Percentiles rank a stretch among this genome's conserved stretches.
These are phyloP conservation scores for Theobroma cacao DNA, from an alignment of 345 rosid genomes.

Conservation along the genomic window DNA sequence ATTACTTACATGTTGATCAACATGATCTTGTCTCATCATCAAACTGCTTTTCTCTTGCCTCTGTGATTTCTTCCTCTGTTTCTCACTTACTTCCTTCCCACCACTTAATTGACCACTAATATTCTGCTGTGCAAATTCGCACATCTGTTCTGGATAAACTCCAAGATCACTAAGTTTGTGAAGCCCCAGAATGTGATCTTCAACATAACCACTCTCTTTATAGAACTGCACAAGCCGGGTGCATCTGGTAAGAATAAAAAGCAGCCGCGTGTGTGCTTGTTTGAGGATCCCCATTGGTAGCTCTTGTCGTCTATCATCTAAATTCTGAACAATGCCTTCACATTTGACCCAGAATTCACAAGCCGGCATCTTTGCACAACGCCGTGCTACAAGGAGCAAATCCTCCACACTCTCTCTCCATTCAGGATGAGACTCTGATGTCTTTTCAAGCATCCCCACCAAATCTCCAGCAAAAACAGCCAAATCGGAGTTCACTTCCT, in stretches of 20 bases:
- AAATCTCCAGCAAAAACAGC: slow-evolving; percentile 88
- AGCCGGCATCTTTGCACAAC: slow-evolving; percentile 81
- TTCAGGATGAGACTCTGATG: slow-evolving; percentile 58
- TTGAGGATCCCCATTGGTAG: slow-evolving; percentile 83
- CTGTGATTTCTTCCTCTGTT: slow-evolving; percentile 42
- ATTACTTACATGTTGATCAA: slow-evolving; percentile 31
- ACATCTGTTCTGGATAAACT: slow-evolving; percentile 76
- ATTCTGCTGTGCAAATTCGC: slow-evolving; percentile 56
- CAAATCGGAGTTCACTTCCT: slow-evolving; percentile 86
- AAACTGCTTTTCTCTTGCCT: slow-evolving; percentile 30
- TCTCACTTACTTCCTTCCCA: slow-evolving; percentile 37
- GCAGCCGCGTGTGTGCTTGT: slow-evolving; percentile 90
- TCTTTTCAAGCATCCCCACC: slow-evolving; percentile 75
- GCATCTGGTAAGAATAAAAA: slow-evolving; percentile 92
- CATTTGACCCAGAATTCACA: slow-evolving; percentile 85
- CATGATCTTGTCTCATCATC: slow-evolving; percentile 34
- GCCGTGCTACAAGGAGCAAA: slow-evolving; percentile 68
- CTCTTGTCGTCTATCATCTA: slow-evolving; percentile 93
- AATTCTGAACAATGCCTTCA: slow-evolving; percentile 81
- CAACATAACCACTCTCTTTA: slow-evolving; percentile 85
- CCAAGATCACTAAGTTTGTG: slow-evolving; percentile 93
- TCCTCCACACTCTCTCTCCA: slow-evolving; percentile 80
- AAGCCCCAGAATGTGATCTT: slow-evolving; percentile 69
- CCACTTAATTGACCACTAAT: slow-evolving; percentile 39
- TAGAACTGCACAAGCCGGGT: slow-evolving; percentile 94